Evolutionary conservation across 208 protist species (phyloP).

Genomic region (Crithidia acanthocephali): DNA sequence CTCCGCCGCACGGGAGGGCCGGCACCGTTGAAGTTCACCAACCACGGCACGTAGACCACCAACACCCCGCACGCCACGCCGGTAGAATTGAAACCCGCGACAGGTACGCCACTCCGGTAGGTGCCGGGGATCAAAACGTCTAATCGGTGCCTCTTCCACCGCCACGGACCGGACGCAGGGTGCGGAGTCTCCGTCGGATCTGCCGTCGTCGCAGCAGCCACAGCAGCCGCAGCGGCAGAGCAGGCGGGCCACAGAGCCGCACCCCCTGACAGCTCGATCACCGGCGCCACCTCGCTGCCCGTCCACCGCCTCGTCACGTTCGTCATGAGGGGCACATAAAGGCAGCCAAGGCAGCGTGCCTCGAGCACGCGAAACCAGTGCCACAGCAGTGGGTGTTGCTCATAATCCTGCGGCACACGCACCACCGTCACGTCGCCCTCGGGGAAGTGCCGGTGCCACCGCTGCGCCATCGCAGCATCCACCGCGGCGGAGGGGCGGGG

Average conservation of each 20-base stretch:
- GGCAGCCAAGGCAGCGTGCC: conserved; percentile 8
- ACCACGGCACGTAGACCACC: too few species aligned
- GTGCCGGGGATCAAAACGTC: too few species aligned
- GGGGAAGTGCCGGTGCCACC: conserved; percentile 24
- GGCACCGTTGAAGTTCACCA: too few species aligned
- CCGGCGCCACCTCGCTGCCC: not conserved
- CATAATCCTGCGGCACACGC: not conserved
- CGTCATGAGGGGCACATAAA: conserved; percentile 1
- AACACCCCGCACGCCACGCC: too few species aligned
- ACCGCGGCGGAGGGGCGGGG: not conserved
- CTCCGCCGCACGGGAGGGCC: too few species aligned
- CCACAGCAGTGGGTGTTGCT: not conserved
- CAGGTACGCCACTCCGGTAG: too few species aligned
- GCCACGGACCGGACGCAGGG: too few species aligned
- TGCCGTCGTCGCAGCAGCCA: not conserved
- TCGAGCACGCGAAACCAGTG: conserved; percentile 13
- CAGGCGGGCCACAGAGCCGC: not conserved
- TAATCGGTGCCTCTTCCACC: too few species aligned
- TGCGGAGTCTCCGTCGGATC: too few species aligned
- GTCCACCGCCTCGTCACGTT: not conserved
- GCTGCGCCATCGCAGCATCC: not conserved
- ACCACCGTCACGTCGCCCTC: conserved; percentile 23
- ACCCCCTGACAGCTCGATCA: not conserved
- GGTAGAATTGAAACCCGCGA: too few species aligned
- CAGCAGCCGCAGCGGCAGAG: not conserved